Percentiles rank a stretch among this genome's conserved stretches.
phyloP scores from a whole-genome alignment of 148 eudicot genomes.

The Euryodendron excelsum region DNA sequence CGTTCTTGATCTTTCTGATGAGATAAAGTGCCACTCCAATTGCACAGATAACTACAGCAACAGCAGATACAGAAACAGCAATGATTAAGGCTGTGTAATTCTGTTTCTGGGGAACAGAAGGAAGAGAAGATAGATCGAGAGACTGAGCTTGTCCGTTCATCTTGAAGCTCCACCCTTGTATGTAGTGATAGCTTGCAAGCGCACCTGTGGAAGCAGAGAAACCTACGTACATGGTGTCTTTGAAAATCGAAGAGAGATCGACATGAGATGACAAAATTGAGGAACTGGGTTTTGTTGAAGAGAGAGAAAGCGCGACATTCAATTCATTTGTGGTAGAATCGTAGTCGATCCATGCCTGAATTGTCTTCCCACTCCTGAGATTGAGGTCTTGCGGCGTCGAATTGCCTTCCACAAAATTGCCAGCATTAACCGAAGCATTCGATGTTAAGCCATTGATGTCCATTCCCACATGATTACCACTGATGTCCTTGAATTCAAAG shows the following conservation, averaged over 20 bases:
- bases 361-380: slow-evolving; percentile 55
- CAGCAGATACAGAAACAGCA: slow-evolving; percentile 36
- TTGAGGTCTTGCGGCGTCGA: slow-evolving; percentile 33
- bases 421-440: slow-evolving; percentile 48
- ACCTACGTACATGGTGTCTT: slow-evolving; percentile 68
- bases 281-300: slow-evolving; percentile 41
- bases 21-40: slow-evolving; percentile 25
- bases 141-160: slow-evolving; percentile 57
- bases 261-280: slow-evolving; percentile 52
- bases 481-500: slow-evolving; percentile 62
- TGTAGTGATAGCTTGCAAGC: slow-evolving; percentile 72
- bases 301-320: slow-evolving; percentile 56
- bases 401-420: slow-evolving; percentile 48
- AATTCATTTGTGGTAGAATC: slow-evolving; percentile 36
- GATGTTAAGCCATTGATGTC: slow-evolving; percentile 62
- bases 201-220: slow-evolving; percentile 80
- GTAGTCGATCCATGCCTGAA: slow-evolving; percentile 78
- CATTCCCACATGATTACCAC: slow-evolving; percentile 80
- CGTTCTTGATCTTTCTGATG: slow-evolving; percentile 47
- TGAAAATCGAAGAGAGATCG: slow-evolving; percentile 51
- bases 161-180: slow-evolving; percentile 75
- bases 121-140: slow-evolving; percentile 52
- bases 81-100: slow-evolving; percentile 33
- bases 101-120: slow-evolving; percentile 45
- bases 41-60: slow-evolving; percentile 25